Base-by-base conservation (phyloP, 345 rosid species). In the Hibiscus syriacus region DNA sequence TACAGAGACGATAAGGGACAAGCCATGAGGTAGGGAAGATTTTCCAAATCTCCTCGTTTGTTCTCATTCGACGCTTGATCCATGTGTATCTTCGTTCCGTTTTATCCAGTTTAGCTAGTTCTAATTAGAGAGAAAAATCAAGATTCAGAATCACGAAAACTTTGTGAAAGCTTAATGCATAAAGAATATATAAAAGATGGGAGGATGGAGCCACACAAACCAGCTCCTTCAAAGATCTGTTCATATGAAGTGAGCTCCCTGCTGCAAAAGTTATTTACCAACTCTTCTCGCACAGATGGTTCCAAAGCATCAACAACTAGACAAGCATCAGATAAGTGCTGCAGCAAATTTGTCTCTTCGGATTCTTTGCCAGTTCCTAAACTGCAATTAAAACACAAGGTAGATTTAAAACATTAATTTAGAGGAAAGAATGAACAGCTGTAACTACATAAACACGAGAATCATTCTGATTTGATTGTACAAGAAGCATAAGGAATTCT, bases 211-310 rank as follows among this genome's bases (percentile, higher is more conserved):
- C 52, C 66, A 58, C 66, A 80, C 83, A 67, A 77, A 94, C 99
- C 99, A 77, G 97, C 99, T 85, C 99, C 99, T 86, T 91, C 97
- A 78, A 91, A 94, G 53, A 94, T 94, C 78, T 94, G 98, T 81
- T 89, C 97, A 77, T 91, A 94, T 52, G 98, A 94, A 67, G 96
- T 94, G 67, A 94, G 93, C 83, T 94, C 99, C 80, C 93, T 79
- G 82, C 87, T 86, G 90, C 99, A 94, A 74, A 91, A 94, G 72
- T 84, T 94, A 82, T 94, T 94, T 72, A 91, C 99, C 83, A 94
- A 83, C 83, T 91, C 99, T 77, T 94, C 99, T 84, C 89, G 82
- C 78, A 94, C 99, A 72, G 99, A 94, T 76, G 98, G 93, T 83
- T 94, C 99, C 84, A 94, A 73, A 11, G 98, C 97, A 73, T 94